Evolutionary conservation across 1,139 yeast genomes (phyloP), one percentile per base, ranked within the genome.

Genomic region (Geotrichum bryndzae): DNA sequence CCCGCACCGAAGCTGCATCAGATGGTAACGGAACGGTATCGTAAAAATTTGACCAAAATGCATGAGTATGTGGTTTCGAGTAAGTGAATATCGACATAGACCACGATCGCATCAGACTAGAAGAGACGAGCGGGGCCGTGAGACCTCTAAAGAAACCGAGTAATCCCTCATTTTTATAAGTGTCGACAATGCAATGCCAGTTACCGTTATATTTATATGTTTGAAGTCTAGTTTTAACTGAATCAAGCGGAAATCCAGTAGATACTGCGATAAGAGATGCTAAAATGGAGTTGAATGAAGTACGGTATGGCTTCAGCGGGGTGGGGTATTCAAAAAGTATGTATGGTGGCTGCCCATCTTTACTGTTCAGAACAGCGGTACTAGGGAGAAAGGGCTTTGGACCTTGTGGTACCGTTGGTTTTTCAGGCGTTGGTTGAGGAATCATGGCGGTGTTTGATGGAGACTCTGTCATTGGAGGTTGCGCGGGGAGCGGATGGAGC

Each of bases 191-290:
- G 70, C 96, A 90, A 62, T 84, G 85, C 65, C 79, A 73, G 55
- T 86, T 81, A 55, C 84, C 80, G 13, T 77, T 76, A 73, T 84
- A 89, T 56, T 81, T 80, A 72, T 88, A 88, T 0, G 96, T 87
- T 72, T 90, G 96, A 84, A 88, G 85, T 66, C 96, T 76, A 0
- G 96, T 89, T 72, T 90, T 90, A 62, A 90, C 80, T 11, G 96
- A 87, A 71, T 90, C 97, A 57, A 90, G 73, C 0, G 97, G 97
- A 70, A 86, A 90, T 10, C 95, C 96, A n/a, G 84, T 80, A 6
- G 84, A 79, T 0, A 92, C 87, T 15, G 94, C 82, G 15, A 83
- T 74, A 58, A 87, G 74, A 0, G 95, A 86, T 0, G 96, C 81
- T 4, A 64, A 76, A 68, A 85, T 86, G 1, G 92, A 87, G 61